Conservation (phyloP, 2,329 filamentous ascomycete species). For the Ophiocordyceps camponoti-floridani region DNA sequence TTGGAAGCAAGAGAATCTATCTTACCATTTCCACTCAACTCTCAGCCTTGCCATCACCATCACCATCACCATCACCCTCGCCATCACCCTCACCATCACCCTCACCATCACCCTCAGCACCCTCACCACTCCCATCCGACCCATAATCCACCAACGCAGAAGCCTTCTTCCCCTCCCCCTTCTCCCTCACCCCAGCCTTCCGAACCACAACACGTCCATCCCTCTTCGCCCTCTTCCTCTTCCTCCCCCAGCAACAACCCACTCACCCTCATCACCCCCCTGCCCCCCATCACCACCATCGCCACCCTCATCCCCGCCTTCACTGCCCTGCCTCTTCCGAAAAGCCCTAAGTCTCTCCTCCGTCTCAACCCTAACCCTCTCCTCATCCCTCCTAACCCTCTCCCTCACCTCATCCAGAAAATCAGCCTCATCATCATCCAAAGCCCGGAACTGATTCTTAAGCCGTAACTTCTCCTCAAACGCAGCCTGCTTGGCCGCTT, state of each 20-base stretch:
- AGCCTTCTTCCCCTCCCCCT: conserved; percentile 7
- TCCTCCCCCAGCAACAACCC: background rate
- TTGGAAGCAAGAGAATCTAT: too few species aligned
- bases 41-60: too few species aligned
- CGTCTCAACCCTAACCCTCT: conserved; percentile 32
- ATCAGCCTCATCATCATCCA: conserved; percentile 65
- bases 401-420: conserved; percentile 47
- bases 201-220: conserved; percentile 3
- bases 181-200: background rate
- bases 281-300: background rate
- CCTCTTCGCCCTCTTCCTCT: conserved; percentile 3
- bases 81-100: too few species aligned
- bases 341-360: conserved; percentile 39
- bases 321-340: conserved; percentile 10
- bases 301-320: conserved; percentile 1
- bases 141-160: conserved; percentile 35
- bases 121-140: conserved; percentile 28
- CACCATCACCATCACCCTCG: too few species aligned
- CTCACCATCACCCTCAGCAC: background rate
- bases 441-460: conserved; percentile 58
- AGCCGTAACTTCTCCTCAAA: conserved; percentile 59
- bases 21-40: too few species aligned
- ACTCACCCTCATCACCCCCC: background rate
- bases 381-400: conserved; percentile 33
- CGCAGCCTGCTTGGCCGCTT: conserved; percentile 64